Base-by-base conservation (phyloP, 495 filamentous ascomycete species). In the Parathielavia appendiculata region DNA sequence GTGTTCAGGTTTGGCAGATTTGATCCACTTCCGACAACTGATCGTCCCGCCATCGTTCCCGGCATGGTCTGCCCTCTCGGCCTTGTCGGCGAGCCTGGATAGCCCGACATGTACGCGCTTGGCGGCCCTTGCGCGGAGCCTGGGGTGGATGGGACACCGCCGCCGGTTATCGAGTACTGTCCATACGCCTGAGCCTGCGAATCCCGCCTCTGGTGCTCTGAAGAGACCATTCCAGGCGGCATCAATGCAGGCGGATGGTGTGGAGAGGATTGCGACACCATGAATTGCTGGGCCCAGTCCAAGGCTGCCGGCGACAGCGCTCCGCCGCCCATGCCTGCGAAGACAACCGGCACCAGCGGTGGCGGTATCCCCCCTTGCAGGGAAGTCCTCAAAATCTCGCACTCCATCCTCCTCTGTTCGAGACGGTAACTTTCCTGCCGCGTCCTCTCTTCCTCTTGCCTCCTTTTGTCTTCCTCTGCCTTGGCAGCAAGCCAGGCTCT, bases 371-470 rank as follows among this genome's bases (percentile, higher is more conserved):
- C 91, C 26, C 87, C 85, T 57, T 81, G 77, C 59, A 95, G 70
- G 35, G 91, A 90, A 55, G 93, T 89, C 59, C 83, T 78, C 56
- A 98, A 71, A 74, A 98, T 95, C 51, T 85, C 83, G 68, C 88
- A 83, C 69, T 97, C 92, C 53, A 64, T 80, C 67, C 80, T 87
- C 49, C 92, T 83, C 69, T 90, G 89, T 69, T 97, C 92, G 45
- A 95, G 72, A 45, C 83, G 80, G 34, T 87, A 74, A 22, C 77
- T 75, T 69, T 92, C 91, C 67, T 96, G 91, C 54, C 84, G 81
- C 22, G 89, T 95, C 76, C 81, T 89, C 71, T 96, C 88, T 70
- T 93, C 89, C 70, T 97, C 91, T 69, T 92, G 88, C 67, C 77
- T 88, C 64, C 87, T 83, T 75, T 82, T 91, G 69, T 96, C 88